Conservation (phyloP, 306 rosid species). For the Styphnolobium japonicum region DNA sequence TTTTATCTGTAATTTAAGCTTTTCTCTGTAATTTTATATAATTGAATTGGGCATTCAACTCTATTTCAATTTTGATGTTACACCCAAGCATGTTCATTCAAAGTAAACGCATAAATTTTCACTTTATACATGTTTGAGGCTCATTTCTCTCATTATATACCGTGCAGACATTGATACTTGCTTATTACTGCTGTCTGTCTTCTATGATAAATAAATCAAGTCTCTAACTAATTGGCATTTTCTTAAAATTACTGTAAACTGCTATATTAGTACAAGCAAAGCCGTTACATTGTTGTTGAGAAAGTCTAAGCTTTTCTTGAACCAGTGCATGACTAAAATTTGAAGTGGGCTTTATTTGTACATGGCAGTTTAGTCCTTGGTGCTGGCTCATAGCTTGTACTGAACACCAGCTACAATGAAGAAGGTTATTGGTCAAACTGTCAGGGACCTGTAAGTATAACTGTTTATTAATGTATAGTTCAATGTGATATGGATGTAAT, state of each 20-base stretch:
- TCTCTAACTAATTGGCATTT: not conserved
- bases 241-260: not conserved
- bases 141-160: not conserved
- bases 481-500: not conserved
- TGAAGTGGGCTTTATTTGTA: slow-evolving; percentile 21
- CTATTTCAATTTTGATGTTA: not conserved
- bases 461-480: not conserved
- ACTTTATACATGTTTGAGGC: not conserved
- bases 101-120: not conserved
- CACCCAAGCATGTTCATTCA: not conserved
- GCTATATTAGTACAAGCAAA: not conserved
- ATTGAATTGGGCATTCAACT: not conserved
- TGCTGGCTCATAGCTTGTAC: slow-evolving; percentile 26
- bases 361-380: slow-evolving; percentile 36
- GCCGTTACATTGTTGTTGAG: too few species aligned
- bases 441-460: slow-evolving; percentile 87
- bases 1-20: not conserved
- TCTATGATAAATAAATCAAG: not conserved
- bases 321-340: not conserved
- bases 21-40: not conserved
- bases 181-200: not conserved
- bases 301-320: slow-evolving; percentile 19
- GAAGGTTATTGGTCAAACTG: slow-evolving; percentile 95
- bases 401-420: slow-evolving; percentile 60
- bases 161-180: not conserved